Percentiles rank a stretch among this genome's conserved stretches.
phyloP scores from a whole-genome alignment of 257 asterid species.

The Anisodus acutangulus region DNA sequence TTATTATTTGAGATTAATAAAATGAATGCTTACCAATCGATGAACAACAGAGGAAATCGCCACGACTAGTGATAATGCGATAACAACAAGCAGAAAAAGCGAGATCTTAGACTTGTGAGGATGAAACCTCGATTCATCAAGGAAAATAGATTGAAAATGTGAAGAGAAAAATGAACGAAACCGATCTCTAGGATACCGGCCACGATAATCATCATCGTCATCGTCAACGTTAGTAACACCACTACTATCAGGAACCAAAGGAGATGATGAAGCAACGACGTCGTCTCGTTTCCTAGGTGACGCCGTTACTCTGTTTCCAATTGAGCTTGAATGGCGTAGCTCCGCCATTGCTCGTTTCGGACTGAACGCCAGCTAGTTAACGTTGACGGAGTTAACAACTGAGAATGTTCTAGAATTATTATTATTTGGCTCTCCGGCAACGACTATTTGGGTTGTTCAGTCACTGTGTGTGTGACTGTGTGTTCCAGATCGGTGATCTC shows the following conservation, averaged over 20 bases:
- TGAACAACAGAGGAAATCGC: constrained; percentile 60
- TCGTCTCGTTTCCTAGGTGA: constrained; percentile 66
- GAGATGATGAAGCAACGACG: constrained; percentile 39
- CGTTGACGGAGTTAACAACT: not conserved
- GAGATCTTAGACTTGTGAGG: constrained; percentile 68
- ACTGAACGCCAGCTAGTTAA: constrained; percentile 84
- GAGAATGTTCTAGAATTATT: not conserved
- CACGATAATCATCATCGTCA: constrained; percentile 63
- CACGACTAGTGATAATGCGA: constrained; percentile 53
- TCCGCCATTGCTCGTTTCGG: constrained; percentile 99
- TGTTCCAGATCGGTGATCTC: constrained; percentile 30
- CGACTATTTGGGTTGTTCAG: not conserved
- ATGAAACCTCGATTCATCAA: constrained; percentile 70
- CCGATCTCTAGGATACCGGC: constrained; percentile 78
- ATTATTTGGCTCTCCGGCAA: constrained; percentile 10
- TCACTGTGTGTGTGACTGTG: not conserved
- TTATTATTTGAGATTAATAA: no score
- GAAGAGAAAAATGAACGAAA: constrained; percentile 50
- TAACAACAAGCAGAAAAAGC: constrained; percentile 46
- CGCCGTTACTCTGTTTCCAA: constrained; percentile 65
- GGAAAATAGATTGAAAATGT: constrained; percentile 50
- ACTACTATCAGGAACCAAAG: constrained; percentile 36
- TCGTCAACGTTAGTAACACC: constrained; percentile 44
- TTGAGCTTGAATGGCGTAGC: constrained; percentile 97
- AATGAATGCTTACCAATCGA: constrained; percentile 65